Percentiles rank a stretch among this genome's conserved stretches.
phyloP scores from a whole-genome alignment of 1,284 basidiomycete genomes.

The Salmacisia buchloeana region DNA sequence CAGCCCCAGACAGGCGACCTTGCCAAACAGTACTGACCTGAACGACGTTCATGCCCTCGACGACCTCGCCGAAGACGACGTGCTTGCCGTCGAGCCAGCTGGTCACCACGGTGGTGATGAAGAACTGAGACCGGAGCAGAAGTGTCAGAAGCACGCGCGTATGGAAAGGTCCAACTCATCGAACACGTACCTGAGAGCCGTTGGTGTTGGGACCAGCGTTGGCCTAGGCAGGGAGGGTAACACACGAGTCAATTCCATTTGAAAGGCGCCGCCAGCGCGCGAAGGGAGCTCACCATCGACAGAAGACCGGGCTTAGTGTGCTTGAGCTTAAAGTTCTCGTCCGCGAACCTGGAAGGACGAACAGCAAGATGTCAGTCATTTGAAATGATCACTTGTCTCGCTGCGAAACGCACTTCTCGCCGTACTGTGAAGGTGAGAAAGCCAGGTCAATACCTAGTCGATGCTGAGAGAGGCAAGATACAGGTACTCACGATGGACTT shows the following conservation, averaged over 20 bases:
- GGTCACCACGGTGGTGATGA: constrained; percentile 47
- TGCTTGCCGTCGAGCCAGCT: constrained; percentile 40
- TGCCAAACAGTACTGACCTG: constrained; percentile 14
- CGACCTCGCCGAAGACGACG: constrained; percentile 45
- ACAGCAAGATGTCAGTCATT: neutral
- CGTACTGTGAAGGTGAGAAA: constrained; percentile 17
- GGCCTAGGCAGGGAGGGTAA: constrained; percentile 11
- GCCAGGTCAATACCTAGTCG: neutral
- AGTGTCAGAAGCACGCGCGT: neutral
- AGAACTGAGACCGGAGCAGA: constrained; percentile 45
- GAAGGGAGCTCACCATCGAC: constrained; percentile 31
- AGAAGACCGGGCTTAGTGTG: constrained; percentile 42
- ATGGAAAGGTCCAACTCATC: neutral
- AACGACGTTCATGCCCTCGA: constrained; percentile 44
- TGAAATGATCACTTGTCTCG: neutral
- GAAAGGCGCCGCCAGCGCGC: constrained; percentile 16
- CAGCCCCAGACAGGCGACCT: too few species aligned
- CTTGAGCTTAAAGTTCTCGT: constrained; percentile 28
- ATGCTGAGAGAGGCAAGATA: neutral
- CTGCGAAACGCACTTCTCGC: constrained; percentile 9
- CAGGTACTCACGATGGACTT: constrained; percentile 29
- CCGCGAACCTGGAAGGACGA: constrained; percentile 16
- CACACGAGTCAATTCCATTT: neutral
- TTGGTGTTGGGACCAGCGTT: constrained; percentile 52
- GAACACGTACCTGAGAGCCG: constrained; percentile 25